phyloP scores from a whole-genome alignment of 2,329 filamentous ascomycete species.

The Nemania abortiva region DNA sequence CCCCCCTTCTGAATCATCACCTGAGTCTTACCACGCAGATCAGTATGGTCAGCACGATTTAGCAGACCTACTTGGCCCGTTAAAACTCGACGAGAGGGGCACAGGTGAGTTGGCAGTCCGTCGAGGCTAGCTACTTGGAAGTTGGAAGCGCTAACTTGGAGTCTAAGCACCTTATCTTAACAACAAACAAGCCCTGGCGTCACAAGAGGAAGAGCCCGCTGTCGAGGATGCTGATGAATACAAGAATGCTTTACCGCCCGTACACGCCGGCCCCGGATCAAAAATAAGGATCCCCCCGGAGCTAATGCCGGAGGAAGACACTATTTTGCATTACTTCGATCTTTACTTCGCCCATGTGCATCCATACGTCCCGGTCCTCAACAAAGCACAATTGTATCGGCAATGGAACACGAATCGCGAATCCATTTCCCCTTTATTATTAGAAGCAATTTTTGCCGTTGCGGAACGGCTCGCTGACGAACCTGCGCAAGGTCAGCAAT shows the following conservation, averaged over 20 bases:
- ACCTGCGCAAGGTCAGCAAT: conserved; percentile 86
- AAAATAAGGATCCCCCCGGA: conserved; percentile 91
- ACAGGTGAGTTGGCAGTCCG: conserved; percentile 71
- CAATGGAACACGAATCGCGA: conserved; percentile 88
- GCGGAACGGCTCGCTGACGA: conserved; percentile 86
- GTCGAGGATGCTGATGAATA: conserved; percentile 79
- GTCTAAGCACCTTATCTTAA: conserved; percentile 83
- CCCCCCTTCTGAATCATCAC: conserved; percentile 56
- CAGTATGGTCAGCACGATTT: conserved; percentile 78
- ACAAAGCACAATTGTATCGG: conserved; percentile 83
- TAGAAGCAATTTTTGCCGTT: conserved; percentile 93
- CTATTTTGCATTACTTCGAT: conserved; percentile 85
- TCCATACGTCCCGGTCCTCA: conserved; percentile 90
- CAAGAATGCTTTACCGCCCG: conserved; percentile 76
- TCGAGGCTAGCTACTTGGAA: not conserved
- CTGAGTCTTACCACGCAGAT: conserved; percentile 69
- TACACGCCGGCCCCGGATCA: conserved; percentile 75
- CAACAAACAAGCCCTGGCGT: conserved; percentile 60
- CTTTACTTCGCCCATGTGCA: conserved; percentile 93
- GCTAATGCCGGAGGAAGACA: conserved; percentile 90
- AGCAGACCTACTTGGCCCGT: conserved; percentile 82
- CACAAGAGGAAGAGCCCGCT: conserved; percentile 69
- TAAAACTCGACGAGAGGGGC: conserved; percentile 88
- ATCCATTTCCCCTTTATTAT: conserved; percentile 87
- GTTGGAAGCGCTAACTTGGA: conserved; percentile 31